These are phyloP conservation scores for Hanseniaspora meyeri DNA, from an alignment of 805 yeast species.

Conservation along the genomic window DNA sequence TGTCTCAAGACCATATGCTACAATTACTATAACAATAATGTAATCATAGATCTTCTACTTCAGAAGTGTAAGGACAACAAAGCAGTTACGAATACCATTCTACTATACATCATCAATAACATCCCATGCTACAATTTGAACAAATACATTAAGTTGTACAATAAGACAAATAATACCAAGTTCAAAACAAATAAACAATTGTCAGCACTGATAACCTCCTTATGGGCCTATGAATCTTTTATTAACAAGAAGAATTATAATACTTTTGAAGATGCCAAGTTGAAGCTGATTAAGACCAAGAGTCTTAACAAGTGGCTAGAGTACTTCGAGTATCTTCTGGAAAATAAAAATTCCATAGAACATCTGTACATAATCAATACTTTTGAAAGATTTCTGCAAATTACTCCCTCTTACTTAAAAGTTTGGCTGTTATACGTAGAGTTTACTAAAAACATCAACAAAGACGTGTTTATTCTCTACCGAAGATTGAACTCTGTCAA, in stretches of 20 bases:
- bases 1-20: not conserved
- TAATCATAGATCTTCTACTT: not conserved
- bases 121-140: conserved; percentile 4
- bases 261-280: not conserved
- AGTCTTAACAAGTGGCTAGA: not conserved
- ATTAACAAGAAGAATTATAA: not conserved
- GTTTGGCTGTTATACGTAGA: conserved; percentile 7
- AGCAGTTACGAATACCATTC: not conserved
- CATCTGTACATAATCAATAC: not conserved
- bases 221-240: conserved; percentile 5
- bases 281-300: not conserved
- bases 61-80: not conserved
- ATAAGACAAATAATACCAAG: not conserved
- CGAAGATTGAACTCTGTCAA: not conserved
- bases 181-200: not conserved
- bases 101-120: not conserved
- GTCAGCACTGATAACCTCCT: not conserved
- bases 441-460: not conserved
- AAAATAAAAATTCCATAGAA: not conserved
- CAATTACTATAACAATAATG: conserved; percentile 1
- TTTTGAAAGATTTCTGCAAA: conserved; percentile 8
- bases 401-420: not conserved
- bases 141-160: conserved; percentile 1
- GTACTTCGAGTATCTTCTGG: not conserved
- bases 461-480: not conserved